Base-by-base conservation (phyloP, 768 basidiomycete genomes). In the Boletus tylopilopsis region DNA sequence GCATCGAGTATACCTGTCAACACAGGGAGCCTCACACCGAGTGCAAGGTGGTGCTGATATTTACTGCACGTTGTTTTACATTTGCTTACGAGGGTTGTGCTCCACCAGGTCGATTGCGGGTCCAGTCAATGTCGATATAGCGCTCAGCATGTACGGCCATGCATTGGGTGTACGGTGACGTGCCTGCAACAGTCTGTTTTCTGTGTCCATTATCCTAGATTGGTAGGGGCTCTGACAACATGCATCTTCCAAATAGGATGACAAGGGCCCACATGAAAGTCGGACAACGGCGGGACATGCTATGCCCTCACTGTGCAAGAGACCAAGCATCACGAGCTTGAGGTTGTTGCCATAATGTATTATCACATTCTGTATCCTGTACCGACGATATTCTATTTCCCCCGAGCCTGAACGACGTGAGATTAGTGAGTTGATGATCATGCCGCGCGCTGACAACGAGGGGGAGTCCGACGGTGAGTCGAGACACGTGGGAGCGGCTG, bases 121-220 rank as follows among this genome's bases (percentile, higher is more conserved):
- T 66, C 66, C 36, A 49, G 50, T 51, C 58, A 51, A 37, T 78
- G 77, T 53, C 72, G 76, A 42, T 78, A 78, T 51, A 78, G 76
- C 47, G 49, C 62, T 6, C 38, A 47, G 9, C 77, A 78, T 51
- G 43, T 47, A 23, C 44, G 60, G 10, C 57, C 66, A 7, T 75
- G 76, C 53, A 32, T 50, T 10, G 65, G 57, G 15, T 78, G 76
- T 42, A 5, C 68, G 19, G 47, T 64, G 40, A 75, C 69, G 6
- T 78, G 76, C 54, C 51, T 24, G 22, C 74, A 76, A 59, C 67
- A 64, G 76, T 77, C 41, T 23, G 71, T 53, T 29, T 42, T n/a
- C 3, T 10, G 11, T 22, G 27, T 42, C 27, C 48, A 30, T 10
- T 10, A 33, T 30, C n/a, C n/a, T n/a, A n/a, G 50, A 29, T 36